Percentiles rank a stretch among this genome's conserved stretches.
Conservation (phyloP, 163 green algal genomes). For the Chlorella variabilis region DNA sequence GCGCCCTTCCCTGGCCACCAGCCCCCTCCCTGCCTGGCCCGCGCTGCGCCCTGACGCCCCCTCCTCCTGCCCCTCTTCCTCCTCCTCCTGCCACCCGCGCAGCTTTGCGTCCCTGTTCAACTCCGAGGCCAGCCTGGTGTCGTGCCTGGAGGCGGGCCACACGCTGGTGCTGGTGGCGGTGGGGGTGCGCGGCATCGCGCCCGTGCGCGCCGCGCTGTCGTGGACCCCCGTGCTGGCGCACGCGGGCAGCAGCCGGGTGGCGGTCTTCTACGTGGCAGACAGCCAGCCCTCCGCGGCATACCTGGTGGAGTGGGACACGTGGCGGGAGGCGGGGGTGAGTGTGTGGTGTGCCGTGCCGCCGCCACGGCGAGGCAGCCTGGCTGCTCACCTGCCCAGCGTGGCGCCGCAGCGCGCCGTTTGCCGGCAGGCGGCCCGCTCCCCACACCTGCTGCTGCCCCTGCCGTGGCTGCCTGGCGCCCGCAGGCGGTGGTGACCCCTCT, state of each 20-base stretch:
- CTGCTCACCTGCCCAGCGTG: no score
- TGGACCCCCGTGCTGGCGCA: slow-evolving; percentile 73
- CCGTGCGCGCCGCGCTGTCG: slow-evolving; percentile 65
- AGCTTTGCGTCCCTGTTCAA: slow-evolving; percentile 79
- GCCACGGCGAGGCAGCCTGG: no score
- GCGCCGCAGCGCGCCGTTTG: no score
- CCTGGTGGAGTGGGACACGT: slow-evolving; percentile 78
- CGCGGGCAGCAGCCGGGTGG: slow-evolving; percentile 46
- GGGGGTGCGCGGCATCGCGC: slow-evolving; percentile 66
- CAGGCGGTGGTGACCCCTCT: slow-evolving; percentile 19
- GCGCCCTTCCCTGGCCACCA: background rate
- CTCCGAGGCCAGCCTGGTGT: slow-evolving; percentile 57
- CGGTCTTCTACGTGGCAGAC: slow-evolving; percentile 39
- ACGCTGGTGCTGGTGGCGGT: slow-evolving; percentile 71
- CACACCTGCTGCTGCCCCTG: background rate
- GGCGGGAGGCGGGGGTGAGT: slow-evolving; percentile 75
- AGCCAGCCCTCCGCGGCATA: slow-evolving; percentile 62
- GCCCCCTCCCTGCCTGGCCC: background rate
- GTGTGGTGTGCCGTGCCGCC: slow-evolving; percentile 1
- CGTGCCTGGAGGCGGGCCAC: slow-evolving; percentile 70
- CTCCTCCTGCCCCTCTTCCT: background rate
- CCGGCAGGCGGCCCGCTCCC: no score
- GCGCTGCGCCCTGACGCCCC: background rate
- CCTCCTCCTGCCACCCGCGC: background rate
- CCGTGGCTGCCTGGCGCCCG: no score